A percentile compares a stretch with the other conserved stretches of the same genome.
phyloP scores from a whole-genome alignment of 768 basidiomycete species.

The Lentinula raphanica region DNA sequence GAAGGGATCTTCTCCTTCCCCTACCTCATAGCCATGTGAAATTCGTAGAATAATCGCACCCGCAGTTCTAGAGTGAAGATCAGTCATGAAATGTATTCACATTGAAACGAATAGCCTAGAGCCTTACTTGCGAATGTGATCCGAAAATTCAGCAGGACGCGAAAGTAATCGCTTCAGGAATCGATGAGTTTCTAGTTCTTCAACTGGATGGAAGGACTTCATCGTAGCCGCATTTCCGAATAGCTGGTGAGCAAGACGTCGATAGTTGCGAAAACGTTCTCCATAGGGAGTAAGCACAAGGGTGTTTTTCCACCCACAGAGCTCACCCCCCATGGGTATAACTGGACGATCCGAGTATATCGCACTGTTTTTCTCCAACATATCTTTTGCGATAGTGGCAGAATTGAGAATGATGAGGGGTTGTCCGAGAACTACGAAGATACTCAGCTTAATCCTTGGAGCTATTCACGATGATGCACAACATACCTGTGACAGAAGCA shows the following conservation, averaged over 20 bases:
- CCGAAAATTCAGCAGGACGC: conserved; percentile 27
- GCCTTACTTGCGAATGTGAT: conserved; percentile 33
- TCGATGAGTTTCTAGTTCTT: conserved; percentile 33
- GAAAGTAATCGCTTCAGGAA: conserved; percentile 34
- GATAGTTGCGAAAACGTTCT: conserved; percentile 34
- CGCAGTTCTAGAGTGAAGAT: conserved; percentile 24
- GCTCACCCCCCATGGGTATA: conserved; percentile 15
- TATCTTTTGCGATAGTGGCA: conserved; percentile 23
- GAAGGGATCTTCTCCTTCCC: conserved; percentile 34
- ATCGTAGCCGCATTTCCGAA: conserved; percentile 35
- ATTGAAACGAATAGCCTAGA: background rate
- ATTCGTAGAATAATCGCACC: conserved; percentile 40
- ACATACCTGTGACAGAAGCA: conserved; percentile 1
- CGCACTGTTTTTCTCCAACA: conserved; percentile 37
- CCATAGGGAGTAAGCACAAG: conserved; percentile 25
- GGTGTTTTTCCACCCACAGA: conserved; percentile 8
- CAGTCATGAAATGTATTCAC: background rate
- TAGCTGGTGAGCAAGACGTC: conserved; percentile 35
- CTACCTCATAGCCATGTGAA: conserved; percentile 38
- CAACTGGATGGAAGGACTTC: conserved; percentile 31
- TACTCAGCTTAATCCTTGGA: conserved; percentile 3
- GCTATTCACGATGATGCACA: background rate
- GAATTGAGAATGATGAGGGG: conserved; percentile 31
- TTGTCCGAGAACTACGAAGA: conserved; percentile 27
- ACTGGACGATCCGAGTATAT: conserved; percentile 37